A percentile compares a stretch with the other conserved stretches of the same genome.
Evolutionary conservation across 1,284 basidiomycete species (phyloP).

Genomic region (Fereydounia khargensis): DNA sequence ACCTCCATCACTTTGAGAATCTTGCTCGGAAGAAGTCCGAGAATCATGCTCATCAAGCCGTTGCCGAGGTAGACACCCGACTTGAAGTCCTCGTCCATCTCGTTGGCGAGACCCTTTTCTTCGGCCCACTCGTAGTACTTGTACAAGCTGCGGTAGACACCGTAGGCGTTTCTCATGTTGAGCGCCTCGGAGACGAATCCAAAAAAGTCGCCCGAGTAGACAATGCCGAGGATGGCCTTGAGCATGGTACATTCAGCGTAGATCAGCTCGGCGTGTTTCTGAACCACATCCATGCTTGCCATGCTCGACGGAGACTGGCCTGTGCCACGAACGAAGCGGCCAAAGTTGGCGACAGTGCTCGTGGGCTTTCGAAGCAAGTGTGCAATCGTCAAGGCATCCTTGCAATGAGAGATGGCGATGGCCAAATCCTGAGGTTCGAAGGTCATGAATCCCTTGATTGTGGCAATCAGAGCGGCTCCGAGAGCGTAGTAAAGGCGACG

Average conservation of each 20-base stretch:
- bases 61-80: slow-evolving; percentile 54
- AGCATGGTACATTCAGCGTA: slow-evolving; percentile 51
- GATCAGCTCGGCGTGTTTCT: slow-evolving; percentile 54
- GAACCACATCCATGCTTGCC: slow-evolving; percentile 47
- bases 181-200: slow-evolving; percentile 53
- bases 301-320: slow-evolving; percentile 42
- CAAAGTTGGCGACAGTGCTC: slow-evolving; percentile 40
- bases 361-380: slow-evolving; percentile 45
- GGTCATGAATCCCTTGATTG: slow-evolving; percentile 58
- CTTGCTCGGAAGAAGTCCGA: slow-evolving; percentile 53
- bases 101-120: slow-evolving; percentile 12
- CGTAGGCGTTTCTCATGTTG: slow-evolving; percentile 55
- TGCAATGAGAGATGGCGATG: slow-evolving; percentile 52
- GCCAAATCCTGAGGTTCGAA: slow-evolving; percentile 54
- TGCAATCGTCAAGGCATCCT: slow-evolving; percentile 49
- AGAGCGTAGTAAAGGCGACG: slow-evolving; percentile 52
- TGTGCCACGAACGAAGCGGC: slow-evolving; percentile 52
- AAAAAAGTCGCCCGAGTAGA: slow-evolving; percentile 54
- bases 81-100: slow-evolving; percentile 53
- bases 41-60: slow-evolving; percentile 54
- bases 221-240: slow-evolving; percentile 53
- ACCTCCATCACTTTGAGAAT: slow-evolving; percentile 57
- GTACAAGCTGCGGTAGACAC: slow-evolving; percentile 51
- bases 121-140: slow-evolving; percentile 55
- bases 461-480: slow-evolving; percentile 50